Evolutionary conservation across 2,329 filamentous ascomycete species (phyloP), one percentile per base, ranked within the genome.

Genomic region (Arthrocladium fulminans): DNA sequence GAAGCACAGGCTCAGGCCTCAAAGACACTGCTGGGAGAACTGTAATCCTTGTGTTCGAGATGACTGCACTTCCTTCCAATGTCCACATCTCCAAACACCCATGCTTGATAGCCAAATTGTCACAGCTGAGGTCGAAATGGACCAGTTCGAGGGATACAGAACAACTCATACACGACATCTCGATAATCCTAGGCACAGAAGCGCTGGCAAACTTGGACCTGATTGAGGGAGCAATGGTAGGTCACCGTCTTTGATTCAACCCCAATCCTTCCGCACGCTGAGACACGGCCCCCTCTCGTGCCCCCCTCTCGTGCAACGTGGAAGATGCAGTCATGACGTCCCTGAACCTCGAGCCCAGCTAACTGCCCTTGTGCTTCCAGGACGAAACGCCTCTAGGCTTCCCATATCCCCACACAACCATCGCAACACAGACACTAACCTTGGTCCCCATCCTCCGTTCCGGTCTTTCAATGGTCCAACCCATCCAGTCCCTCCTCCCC

Each of bases 361-460:
- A 34, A 12, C 13, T 41, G 13, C 15, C 30, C 13, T 19, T 34
- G 22, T 47, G 15, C n/a, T 4, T 52, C 12, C 57, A 94, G 86
- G 86, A 83, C 63, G 70, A 77, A 61, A 92, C 88, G 0, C 85
- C 87, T 1, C 75, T 97, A 25, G 86, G 84, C 55, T 87, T 82
- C 65, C 69, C 80, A 53, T 95, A 89, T 69, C 75, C 78, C 12
- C 81, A 79, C 1, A 76, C 79, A 30, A 73, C 73, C 32, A 74
- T 87, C 55, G 66, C 75, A 4, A 83, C 86, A 1, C 68, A 74
- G 42, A 77, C 76, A 50, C 78, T 96, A 57, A 89, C 83, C 45
- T 76, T 97, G 46, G 83, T 97, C 2, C 90, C 90, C 30, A 94
- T 97, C 66, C 78, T 97, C n/a, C 79, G 90, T 52, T 94, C 87